Conservation (phyloP, 331 rosid species). For the Acacia pycnantha region DNA sequence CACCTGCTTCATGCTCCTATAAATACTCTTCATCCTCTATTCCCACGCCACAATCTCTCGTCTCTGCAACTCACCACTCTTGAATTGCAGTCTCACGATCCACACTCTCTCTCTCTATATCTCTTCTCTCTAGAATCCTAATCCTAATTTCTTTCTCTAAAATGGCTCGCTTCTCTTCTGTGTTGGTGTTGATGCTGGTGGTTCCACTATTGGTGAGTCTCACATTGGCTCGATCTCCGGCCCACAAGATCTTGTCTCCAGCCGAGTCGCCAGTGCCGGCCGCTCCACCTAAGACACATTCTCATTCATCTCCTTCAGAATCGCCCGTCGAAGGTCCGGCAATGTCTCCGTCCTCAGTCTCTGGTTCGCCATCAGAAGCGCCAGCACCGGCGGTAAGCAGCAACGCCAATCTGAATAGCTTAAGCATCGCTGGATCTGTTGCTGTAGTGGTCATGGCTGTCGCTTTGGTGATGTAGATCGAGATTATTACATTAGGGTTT, state of each 20-base stretch:
- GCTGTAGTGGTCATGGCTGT: background rate
- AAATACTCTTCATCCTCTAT: background rate
- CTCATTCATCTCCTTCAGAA: background rate
- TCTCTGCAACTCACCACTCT: background rate
- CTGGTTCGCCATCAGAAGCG: background rate
- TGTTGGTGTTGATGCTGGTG: background rate
- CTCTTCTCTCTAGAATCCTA: background rate
- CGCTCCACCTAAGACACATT: background rate
- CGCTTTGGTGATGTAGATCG: background rate
- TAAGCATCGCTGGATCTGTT: background rate
- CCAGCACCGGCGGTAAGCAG: background rate
- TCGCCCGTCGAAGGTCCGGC: background rate
- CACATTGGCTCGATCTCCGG: background rate
- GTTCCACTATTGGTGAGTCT: background rate
- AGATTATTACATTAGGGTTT: background rate
- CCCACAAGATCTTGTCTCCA: background rate
- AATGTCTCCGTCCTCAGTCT: background rate
- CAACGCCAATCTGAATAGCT: background rate
- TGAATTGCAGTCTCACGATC: background rate
- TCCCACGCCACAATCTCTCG: too few relatives aligned
- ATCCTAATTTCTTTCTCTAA: background rate
- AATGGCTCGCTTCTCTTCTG: background rate
- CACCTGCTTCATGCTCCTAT: background rate
- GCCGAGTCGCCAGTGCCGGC: background rate
- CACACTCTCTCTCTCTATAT: background rate